Conservation (phyloP, 305 asterid species). For the Striga hermonthica region DNA sequence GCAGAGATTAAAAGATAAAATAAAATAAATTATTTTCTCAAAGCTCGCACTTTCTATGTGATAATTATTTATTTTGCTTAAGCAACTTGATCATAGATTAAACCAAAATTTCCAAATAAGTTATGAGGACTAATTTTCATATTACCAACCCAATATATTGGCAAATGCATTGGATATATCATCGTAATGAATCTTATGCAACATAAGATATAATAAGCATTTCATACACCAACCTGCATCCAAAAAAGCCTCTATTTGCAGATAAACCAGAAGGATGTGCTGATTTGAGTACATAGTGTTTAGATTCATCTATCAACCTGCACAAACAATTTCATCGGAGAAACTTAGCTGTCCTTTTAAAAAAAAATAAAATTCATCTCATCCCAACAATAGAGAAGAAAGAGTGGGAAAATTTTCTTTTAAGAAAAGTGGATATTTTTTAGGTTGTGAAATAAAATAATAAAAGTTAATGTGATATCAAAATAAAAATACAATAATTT, state of each 20-base stretch:
- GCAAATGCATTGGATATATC: background rate
- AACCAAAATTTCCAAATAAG: conserved; percentile 3
- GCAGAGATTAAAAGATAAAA: no score
- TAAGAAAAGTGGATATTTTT: no score
- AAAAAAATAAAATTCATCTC: no score
- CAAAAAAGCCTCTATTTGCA: conserved; percentile 95
- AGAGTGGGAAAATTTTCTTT: no score
- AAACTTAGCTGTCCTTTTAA: background rate
- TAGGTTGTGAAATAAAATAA: no score
- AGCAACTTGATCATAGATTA: conserved; percentile 5
- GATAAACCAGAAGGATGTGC: conserved; percentile 99
- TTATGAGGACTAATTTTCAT: background rate
- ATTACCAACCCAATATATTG: conserved; percentile 14
- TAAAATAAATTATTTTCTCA: background rate
- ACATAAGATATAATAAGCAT: conserved; percentile 22
- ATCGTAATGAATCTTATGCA: conserved; percentile 12
- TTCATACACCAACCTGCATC: conserved; percentile 65
- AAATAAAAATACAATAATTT: no score
- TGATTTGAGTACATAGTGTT: conserved; percentile 79
- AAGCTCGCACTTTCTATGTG: background rate
- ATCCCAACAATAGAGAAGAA: no score
- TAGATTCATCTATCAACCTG: conserved; percentile 84
- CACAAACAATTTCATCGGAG: conserved; percentile 24
- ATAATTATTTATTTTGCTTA: background rate
- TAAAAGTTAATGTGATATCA: no score